Base-by-base conservation (phyloP, 768 basidiomycete species). In the Lactarius deliciosus region DNA sequence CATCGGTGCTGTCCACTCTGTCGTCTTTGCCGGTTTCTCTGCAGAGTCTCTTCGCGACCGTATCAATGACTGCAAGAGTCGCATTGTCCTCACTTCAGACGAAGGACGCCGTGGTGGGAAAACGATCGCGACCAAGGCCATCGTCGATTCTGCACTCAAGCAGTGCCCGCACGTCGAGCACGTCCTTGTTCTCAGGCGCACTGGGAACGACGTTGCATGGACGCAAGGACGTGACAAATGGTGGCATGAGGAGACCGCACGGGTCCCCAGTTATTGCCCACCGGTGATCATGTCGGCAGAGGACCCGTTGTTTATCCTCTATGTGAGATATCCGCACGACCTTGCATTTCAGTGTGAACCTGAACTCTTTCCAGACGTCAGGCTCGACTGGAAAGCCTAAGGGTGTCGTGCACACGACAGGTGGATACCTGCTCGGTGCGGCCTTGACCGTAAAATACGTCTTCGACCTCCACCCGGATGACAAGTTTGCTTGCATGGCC, bases 281-380 rank as follows among this genome's bases (percentile, higher is more conserved):
- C 88, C 88, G 18, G 92, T 93, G 78, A 75, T 90, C 69, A 94
- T 99, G 90, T 75, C 85, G 38, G 77, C 92, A n/a, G 96, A 99
- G 76, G 97, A 98, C 74, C 96, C 96, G 1, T 82, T 99, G 28
- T 99, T 99, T 79, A 98, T 99, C 74, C 94, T 99, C 68, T 99
- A 98, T 78, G 96, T 95, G 74, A 80, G 92, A 83, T 32, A 38
- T 50, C 22, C 34, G 34, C 13, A 55, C n/a, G 53, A 64, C 40
- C 40, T 7, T 41, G 3, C 41, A 40, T n/a, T 10, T 40, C n/a
- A 25, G 10, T 28, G 20, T 22, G 54, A 16, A n/a, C 28, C 55
- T 56, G 22, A 66, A 13, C 34, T 8, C 11, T 53, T 67, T 45
- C 1, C 71, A 96, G 94, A 97, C 95, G 16, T 96, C 93, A 36